phyloP scores from a whole-genome alignment of 495 filamentous ascomycete genomes.

The Podospora anserina region DNA sequence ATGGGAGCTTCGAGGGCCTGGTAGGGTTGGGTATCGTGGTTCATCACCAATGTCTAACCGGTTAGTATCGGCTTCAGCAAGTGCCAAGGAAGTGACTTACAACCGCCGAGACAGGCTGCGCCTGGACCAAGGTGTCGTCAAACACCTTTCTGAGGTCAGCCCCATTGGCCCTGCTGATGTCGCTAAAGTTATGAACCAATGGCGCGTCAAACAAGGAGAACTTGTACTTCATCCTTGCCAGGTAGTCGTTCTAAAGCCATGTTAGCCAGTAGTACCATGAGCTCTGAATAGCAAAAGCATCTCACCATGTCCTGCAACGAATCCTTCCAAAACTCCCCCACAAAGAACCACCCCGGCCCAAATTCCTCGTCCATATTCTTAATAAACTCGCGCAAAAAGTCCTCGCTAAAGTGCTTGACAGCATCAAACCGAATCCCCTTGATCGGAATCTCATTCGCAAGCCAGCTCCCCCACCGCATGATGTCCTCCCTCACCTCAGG shows the following conservation, averaged over 20 bases:
- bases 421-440: slow-evolving; percentile 73
- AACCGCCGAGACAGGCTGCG: slow-evolving; percentile 57
- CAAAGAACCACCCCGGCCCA: slow-evolving; percentile 59
- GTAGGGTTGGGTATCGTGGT: slow-evolving; percentile 59
- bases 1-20: slow-evolving; percentile 58
- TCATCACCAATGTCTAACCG: slow-evolving; percentile 44
- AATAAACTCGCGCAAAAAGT: slow-evolving; percentile 61
- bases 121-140: slow-evolving; percentile 56
- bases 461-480: slow-evolving; percentile 64
- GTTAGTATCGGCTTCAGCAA: slow-evolving; percentile 5
- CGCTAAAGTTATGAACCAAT: slow-evolving; percentile 62
- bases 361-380: slow-evolving; percentile 47
- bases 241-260: slow-evolving; percentile 40
- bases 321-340: slow-evolving; percentile 70
- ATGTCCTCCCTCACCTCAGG: slow-evolving; percentile 63
- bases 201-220: slow-evolving; percentile 65
- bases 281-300: background rate
- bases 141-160: slow-evolving; percentile 63
- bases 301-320: slow-evolving; percentile 48
- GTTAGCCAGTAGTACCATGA: background rate
- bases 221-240: slow-evolving; percentile 55
- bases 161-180: slow-evolving; percentile 47
- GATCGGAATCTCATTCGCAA: slow-evolving; percentile 55
- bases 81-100: slow-evolving; percentile 35
- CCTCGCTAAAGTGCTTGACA: slow-evolving; percentile 65